Evolutionary conservation across 208 protist genomes (phyloP).

Genomic region (Novymonas esmeraldas): DNA sequence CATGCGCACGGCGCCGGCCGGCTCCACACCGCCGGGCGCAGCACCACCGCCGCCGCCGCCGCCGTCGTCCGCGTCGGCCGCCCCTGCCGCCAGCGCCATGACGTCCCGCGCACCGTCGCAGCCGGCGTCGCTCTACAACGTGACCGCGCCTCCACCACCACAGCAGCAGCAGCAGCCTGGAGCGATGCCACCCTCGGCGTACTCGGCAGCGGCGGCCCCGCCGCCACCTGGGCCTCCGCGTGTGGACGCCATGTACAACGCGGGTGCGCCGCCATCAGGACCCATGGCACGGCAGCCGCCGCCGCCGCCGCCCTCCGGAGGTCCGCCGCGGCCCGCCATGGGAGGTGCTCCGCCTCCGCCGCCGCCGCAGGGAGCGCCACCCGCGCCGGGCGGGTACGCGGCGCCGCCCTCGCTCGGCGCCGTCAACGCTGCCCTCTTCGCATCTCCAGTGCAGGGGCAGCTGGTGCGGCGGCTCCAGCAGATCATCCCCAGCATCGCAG

Average conservation of each 20-base stretch:
- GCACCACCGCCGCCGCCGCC: conserved; percentile 20
- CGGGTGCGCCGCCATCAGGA: background rate
- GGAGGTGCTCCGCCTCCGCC: conserved; percentile 17
- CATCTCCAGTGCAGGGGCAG: conserved; percentile 22
- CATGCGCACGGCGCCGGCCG: conserved; percentile 16
- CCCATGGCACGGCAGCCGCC: background rate
- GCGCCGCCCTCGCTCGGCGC: conserved; percentile 5
- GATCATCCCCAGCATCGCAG: conserved; percentile 39
- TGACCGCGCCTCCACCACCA: conserved; percentile 17
- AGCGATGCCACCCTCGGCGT: conserved; percentile 4
- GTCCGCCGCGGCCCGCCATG: background rate
- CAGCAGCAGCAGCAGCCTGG: conserved; percentile 1
- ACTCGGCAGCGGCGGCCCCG: conserved; percentile 2
- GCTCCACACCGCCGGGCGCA: background rate
- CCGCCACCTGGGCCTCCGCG: conserved; percentile 2
- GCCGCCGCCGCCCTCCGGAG: background rate
- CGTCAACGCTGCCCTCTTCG: conserved; percentile 18
- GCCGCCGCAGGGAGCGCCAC: conserved; percentile 8
- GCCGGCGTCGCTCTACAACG: conserved; percentile 29
- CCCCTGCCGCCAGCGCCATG: background rate
- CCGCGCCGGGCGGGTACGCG: background rate
- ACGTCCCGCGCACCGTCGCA: conserved; percentile 20
- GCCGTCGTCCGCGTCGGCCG: background rate
- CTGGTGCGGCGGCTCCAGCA: conserved; percentile 43
- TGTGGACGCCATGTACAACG: background rate